phyloP scores from a whole-genome alignment of 768 basidiomycete species.

The Mycena vulgaris region DNA sequence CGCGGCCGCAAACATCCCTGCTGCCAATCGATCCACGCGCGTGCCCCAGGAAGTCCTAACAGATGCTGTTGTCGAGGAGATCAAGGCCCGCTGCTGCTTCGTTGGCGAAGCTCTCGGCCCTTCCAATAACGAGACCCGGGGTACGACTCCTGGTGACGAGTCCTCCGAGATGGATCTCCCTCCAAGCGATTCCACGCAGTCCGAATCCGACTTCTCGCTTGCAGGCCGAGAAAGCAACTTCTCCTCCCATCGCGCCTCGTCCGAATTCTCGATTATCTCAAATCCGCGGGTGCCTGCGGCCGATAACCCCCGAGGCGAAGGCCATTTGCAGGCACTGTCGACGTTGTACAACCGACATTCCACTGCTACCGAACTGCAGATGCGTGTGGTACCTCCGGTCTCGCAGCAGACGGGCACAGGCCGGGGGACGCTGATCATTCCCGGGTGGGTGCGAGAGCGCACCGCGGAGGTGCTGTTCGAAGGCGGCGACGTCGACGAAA shows the following conservation, averaged over 20 bases:
- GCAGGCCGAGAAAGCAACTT: constrained; percentile 63
- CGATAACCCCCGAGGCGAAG: constrained; percentile 58
- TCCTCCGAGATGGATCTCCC: constrained; percentile 59
- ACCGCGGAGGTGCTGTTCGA: constrained; percentile 94
- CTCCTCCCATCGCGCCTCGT: constrained; percentile 66
- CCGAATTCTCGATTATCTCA: constrained; percentile 74
- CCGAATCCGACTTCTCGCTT: constrained; percentile 79
- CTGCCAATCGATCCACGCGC: constrained; percentile 72
- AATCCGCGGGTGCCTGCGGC: constrained; percentile 53
- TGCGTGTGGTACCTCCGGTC: constrained; percentile 77
- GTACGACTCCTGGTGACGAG: constrained; percentile 52
- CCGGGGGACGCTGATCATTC: constrained; percentile 84
- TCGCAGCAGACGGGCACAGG: constrained; percentile 81
- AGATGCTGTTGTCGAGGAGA: constrained; percentile 87
- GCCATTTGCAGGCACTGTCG: constrained; percentile 75
- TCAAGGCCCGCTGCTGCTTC: constrained; percentile 92
- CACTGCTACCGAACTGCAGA: constrained; percentile 80
- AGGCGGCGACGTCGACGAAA: constrained; percentile 90
- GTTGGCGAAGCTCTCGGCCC: constrained; percentile 76
- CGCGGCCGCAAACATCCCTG: constrained; percentile 73
- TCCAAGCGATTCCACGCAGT: constrained; percentile 69
- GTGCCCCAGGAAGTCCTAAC: constrained; percentile 88
- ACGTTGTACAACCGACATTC: constrained; percentile 84
- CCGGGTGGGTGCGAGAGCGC: constrained; percentile 96
- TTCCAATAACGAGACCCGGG: constrained; percentile 49